These are phyloP conservation scores for Lenzites betulinus DNA, from an alignment of 768 basidiomycete species.

Conservation along the genomic window DNA sequence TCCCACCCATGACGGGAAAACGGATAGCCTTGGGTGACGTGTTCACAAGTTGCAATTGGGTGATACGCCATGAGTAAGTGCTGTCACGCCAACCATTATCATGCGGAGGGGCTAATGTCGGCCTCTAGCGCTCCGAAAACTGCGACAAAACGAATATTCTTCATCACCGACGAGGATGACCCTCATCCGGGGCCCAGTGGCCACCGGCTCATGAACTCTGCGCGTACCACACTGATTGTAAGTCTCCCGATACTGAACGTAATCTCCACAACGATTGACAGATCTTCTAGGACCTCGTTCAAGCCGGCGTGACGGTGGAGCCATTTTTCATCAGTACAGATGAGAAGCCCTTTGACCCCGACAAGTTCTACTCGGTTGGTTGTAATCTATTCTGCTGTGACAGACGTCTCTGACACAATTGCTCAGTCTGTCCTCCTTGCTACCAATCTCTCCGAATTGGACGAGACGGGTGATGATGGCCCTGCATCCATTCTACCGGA, in stretches of 20 bases:
- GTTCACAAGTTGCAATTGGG: slow-evolving; percentile 88
- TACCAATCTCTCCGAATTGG: slow-evolving; percentile 51
- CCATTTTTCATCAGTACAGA: slow-evolving; percentile 86
- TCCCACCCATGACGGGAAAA: slow-evolving; percentile 59
- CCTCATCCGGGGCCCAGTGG: slow-evolving; percentile 61
- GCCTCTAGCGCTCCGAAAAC: slow-evolving; percentile 73
- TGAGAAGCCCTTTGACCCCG: slow-evolving; percentile 66
- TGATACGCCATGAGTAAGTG: slow-evolving; percentile 82
- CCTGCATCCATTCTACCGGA: slow-evolving; percentile 50
- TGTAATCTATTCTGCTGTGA: neutral
- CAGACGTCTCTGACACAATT: neutral
- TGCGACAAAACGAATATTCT: slow-evolving; percentile 89
- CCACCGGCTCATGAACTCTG: slow-evolving; percentile 64
- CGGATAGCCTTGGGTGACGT: slow-evolving; percentile 84
- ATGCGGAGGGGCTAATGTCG: neutral
- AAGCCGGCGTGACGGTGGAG: slow-evolving; percentile 77
- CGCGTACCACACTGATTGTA: slow-evolving; percentile 71
- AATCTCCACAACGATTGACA: neutral
- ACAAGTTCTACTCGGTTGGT: slow-evolving; percentile 78
- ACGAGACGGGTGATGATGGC: slow-evolving; percentile 44
- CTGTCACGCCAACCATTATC: too few relatives aligned
- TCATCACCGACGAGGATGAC: slow-evolving; percentile 89
- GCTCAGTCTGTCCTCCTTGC: slow-evolving; percentile 61
- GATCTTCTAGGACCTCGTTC: slow-evolving; percentile 67
- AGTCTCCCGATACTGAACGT: neutral